Evolutionary conservation across 768 basidiomycete species (phyloP).

Genomic region (Auriculariales sp.): DNA sequence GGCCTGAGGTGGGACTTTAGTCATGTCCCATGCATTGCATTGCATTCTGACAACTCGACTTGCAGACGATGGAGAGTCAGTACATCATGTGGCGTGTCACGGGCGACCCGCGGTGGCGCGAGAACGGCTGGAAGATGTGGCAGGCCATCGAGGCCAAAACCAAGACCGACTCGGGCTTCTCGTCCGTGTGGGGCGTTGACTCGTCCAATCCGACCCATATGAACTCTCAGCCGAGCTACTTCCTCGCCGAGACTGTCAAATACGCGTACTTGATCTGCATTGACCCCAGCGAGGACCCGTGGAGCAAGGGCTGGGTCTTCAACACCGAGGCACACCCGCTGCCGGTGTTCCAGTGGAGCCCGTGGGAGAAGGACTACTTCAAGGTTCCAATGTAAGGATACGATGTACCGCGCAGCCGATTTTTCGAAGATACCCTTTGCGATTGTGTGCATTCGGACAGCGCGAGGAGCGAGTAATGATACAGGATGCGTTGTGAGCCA

Average conservation of each 20-base stretch:
- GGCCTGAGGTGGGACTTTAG: constrained; percentile 47
- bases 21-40: neutral
- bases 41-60: neutral
- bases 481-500: too few relatives aligned
- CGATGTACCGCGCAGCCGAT: too few relatives aligned
- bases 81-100: constrained; percentile 61
- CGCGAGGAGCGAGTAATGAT: too few relatives aligned
- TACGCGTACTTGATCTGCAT: constrained; percentile 58
- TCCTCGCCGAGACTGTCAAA: constrained; percentile 50
- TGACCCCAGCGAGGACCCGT: constrained; percentile 33
- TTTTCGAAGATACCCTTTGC: too few relatives aligned
- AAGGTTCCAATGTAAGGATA: constrained; percentile 15
- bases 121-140: constrained; percentile 58
- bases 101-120: constrained; percentile 51
- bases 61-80: constrained; percentile 57
- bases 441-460: too few relatives aligned
- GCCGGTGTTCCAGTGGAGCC: constrained; percentile 52
- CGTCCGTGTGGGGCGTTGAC: constrained; percentile 38
- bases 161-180: constrained; percentile 47
- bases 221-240: constrained; percentile 61
- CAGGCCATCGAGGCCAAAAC: constrained; percentile 47
- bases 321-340: constrained; percentile 61
- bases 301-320: constrained; percentile 33
- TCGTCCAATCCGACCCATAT: constrained; percentile 17
- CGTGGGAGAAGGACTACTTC: constrained; percentile 31